Evolutionary conservation across 441 rosid species (phyloP), one percentile per base, ranked within the genome.

Genomic region (Theobroma grandiflorum): DNA sequence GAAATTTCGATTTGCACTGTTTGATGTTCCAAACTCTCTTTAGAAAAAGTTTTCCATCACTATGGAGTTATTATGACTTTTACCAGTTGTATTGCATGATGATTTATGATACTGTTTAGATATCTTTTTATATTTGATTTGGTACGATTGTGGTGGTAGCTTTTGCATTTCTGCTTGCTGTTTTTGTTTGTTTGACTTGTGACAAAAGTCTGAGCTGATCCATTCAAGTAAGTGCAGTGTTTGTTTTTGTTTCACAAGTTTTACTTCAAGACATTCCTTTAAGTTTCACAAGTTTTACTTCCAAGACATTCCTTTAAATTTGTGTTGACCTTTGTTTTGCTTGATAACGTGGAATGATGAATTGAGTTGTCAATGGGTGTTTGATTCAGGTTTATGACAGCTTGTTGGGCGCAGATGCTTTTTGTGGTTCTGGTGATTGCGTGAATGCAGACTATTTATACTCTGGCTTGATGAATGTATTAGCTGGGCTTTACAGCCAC

Each of bases 301-400:
- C 53, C 53, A 53, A 37, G 62, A 49, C 22, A 14, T 70, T 59
- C 18, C 26, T 72, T 74, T 69, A 66, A 61, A 15, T 75, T 85
- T 64, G 16, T 42, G 71, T 52, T 35, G 78, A 15, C 66, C 33
- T 77, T 20, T 79, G 75, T 82, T 81, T 64, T 81, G 78, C 80
- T 76, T 83, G 88, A 72, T 88, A 78, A 83, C 83, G 64, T 88
- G 81, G 75, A 71, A 88, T 91, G 89, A 88, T 91, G 89, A 84
- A 85, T 88, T 90, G 86, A 87, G 94, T 82, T 93, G 87, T 90
- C 90, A 78, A 91, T 89, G 93, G 84, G 86, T 91, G 85, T 92
- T 93, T 93, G 93, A 87, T 88, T 96, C 97, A 93, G 99, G 99
- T 94, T 91, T 87, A 63, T 92, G 92, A 92, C 92, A 90, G 93